Base-by-base conservation (phyloP, 768 basidiomycete species). In the Mycena pura region DNA sequence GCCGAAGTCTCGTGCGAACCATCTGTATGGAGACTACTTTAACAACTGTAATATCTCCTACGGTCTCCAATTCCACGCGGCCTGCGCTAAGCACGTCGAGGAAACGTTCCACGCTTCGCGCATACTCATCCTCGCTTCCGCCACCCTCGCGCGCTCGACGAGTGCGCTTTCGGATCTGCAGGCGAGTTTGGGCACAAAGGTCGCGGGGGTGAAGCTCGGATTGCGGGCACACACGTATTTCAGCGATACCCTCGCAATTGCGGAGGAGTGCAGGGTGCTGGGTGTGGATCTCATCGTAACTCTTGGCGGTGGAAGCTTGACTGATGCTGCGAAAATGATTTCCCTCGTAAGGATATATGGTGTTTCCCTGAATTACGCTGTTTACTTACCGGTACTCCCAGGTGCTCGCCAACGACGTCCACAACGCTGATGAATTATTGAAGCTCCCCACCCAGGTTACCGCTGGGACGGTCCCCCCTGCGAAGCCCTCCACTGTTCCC, bases 271-370 rank as follows among this genome's bases (percentile, higher is more conserved):
- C 31, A 31, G 31, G 8, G 9, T 11, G 17, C 14, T 32, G 15
- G 22, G 28, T 8, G 43, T 55, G 31, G 53, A 55, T 14, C 43
- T 55, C 19, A 46, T 55, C 31, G 41, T 54, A 11, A 54, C 52
- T 6, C 40, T 55, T 3, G 53, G 53, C 2, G 53, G 53, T 3
- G 54, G 54, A 22, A 56, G 32, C n/a, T 22, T 56, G 25, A 19
- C 54, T 1, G 54, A 56, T 17, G 54, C 54, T 5, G 44, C 54
- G n/a, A 56, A 56, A 19, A 19, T 47, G 34, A n/a, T 56, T 3
- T 34, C 54, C 5, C 21, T 56, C 17, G 54, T 56, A 24, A 24
- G 22, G 24, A n/a, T n/a, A n/a, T n/a, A n/a, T n/a, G n/a, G n/a
- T n/a, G n/a, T n/a, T n/a, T n/a, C n/a, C n/a, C n/a, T n/a, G n/a